Percentiles rank a stretch among this genome's conserved stretches.
These are phyloP conservation scores for Drosera capensis DNA, from an alignment of 148 eudicot genomes.

Conservation along the genomic window DNA sequence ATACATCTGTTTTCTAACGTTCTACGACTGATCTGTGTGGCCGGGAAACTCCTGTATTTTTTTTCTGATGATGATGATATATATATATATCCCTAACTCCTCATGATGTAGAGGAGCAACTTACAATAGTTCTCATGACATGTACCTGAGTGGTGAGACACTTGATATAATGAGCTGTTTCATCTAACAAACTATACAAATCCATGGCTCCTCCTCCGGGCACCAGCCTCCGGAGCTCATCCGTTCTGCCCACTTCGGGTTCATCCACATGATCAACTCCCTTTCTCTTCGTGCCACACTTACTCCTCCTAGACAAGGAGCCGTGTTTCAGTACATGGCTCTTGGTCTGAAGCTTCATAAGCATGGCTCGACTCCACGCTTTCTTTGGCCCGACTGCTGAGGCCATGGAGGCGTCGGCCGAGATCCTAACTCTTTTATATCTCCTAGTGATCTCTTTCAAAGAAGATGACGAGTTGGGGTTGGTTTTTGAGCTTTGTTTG, in stretches of 20 bases:
- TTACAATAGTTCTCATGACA: slow-evolving; percentile 54
- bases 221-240: slow-evolving; percentile 40
- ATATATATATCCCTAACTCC: too few relatives aligned
- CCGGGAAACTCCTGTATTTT: too few relatives aligned
- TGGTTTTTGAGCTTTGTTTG: slow-evolving; percentile 6
- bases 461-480: neutral
- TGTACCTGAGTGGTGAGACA: slow-evolving; percentile 68
- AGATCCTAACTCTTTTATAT: slow-evolving; percentile 24
- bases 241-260: neutral
- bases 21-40: too few relatives aligned
- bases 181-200: slow-evolving; percentile 35
- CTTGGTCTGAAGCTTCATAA: slow-evolving; percentile 15
- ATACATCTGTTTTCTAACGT: too few relatives aligned
- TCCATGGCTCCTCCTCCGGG: slow-evolving; percentile 78
- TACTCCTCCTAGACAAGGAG: slow-evolving; percentile 3
- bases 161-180: slow-evolving; percentile 68
- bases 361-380: slow-evolving; percentile 63
- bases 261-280: neutral
- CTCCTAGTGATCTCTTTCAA: neutral
- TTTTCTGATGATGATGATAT: too few relatives aligned
- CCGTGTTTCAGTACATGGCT: neutral
- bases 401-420: slow-evolving; percentile 56
- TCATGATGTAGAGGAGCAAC: slow-evolving; percentile 33
- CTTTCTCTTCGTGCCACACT: neutral
- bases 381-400: slow-evolving; percentile 39